Evolutionary conservation across 768 basidiomycete genomes (phyloP).

Genomic region (Naematelia aurantialba): DNA sequence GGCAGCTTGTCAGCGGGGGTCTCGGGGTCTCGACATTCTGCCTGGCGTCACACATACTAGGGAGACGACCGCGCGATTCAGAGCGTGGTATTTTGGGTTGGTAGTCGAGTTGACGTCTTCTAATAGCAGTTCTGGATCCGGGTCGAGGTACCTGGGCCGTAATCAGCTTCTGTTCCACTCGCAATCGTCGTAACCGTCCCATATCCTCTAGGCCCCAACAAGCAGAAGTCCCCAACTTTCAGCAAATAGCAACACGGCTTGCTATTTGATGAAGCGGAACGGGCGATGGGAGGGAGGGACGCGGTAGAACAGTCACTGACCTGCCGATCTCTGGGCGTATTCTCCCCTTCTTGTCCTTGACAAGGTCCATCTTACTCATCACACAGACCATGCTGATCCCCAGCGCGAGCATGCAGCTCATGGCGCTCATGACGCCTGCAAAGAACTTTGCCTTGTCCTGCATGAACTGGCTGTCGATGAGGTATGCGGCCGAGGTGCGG

Average conservation of each 20-base stretch:
- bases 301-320: too few relatives aligned
- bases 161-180: background rate
- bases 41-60: conserved; percentile 72
- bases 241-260: too few relatives aligned
- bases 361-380: conserved; percentile 99
- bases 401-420: conserved; percentile 98
- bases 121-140: conserved; percentile 80
- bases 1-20: background rate
- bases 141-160: conserved; percentile 74
- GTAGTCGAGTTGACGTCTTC: conserved; percentile 54
- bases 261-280: too few relatives aligned
- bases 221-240: too few relatives aligned
- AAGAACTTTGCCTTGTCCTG: conserved; percentile 99
- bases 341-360: conserved; percentile 60
- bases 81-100: conserved; percentile 81
- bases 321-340: conserved; percentile 71
- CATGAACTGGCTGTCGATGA: conserved; percentile 98
- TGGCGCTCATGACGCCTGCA: conserved; percentile 91
- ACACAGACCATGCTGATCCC: conserved; percentile 96
- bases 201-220: too few relatives aligned
- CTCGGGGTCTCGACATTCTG: background rate
- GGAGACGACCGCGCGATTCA: conserved; percentile 92
- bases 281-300: too few relatives aligned
- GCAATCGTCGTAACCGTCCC: background rate
- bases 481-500: conserved; percentile 80